These are phyloP conservation scores for Pyricularia grisea DNA, from an alignment of 2,329 filamentous ascomycete genomes.

Conservation along the genomic window DNA sequence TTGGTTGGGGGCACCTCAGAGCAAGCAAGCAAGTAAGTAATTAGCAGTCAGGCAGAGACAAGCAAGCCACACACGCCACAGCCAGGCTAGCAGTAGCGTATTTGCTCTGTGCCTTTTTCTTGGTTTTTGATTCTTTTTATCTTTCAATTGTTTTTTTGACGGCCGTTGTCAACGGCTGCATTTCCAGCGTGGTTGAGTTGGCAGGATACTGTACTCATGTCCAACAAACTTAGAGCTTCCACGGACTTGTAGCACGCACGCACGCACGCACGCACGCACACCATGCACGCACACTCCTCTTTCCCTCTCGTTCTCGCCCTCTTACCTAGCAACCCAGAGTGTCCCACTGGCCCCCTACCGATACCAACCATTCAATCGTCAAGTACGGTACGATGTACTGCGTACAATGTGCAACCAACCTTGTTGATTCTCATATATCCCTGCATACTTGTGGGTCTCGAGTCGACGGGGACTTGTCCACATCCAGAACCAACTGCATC, in stretches of 20 bases:
- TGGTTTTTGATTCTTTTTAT: not conserved
- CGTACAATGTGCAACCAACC: not conserved
- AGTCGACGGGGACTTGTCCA: not conserved
- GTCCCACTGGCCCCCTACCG: not conserved
- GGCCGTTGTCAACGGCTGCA: not conserved
- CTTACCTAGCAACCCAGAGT: no score
- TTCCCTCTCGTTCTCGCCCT: not conserved
- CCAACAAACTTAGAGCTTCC: not conserved
- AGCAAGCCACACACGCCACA: not conserved
- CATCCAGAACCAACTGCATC: not conserved
- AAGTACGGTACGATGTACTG: not conserved
- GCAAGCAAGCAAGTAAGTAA: no score
- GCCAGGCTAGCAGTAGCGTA: not conserved
- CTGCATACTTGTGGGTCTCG: not conserved
- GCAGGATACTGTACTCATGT: not conserved
- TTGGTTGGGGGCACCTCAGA: not conserved
- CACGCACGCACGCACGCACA: not conserved
- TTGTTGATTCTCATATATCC: not conserved
- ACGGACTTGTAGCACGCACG: not conserved
- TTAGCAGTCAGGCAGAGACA: not conserved
- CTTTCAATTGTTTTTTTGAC: not conserved
- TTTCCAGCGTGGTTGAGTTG: not conserved
- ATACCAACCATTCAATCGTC: not conserved
- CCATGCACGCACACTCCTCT: no score
- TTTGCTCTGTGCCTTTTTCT: not conserved